Percentiles rank a stretch among this genome's conserved stretches.
Conservation (phyloP, 2,329 filamentous ascomycete species). For the Botrytis deweyae region DNA sequence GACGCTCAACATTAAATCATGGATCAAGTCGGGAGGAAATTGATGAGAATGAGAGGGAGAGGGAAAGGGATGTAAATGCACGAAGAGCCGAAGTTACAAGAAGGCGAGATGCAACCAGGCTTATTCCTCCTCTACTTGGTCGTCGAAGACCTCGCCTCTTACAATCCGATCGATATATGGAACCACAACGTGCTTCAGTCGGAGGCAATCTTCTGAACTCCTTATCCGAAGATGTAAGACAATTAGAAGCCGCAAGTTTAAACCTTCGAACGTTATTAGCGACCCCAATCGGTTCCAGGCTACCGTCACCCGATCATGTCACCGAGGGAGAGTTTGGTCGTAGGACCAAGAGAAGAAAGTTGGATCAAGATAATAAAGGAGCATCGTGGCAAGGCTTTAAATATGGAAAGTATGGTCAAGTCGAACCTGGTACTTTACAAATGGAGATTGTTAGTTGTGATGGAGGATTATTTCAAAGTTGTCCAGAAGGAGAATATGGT, state of each 20-base stretch:
- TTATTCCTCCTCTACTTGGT: conserved; percentile 19
- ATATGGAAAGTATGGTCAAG: conserved; percentile 85
- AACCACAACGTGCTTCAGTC: conserved; percentile 32
- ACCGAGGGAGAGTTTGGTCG: conserved; percentile 48
- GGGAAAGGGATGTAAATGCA: conserved; percentile 7
- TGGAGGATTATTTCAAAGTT: conserved; percentile 67
- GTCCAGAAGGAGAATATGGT: conserved; percentile 50
- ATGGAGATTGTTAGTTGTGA: conserved; percentile 93
- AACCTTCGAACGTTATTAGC: conserved; percentile 32
- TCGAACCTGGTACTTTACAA: conserved; percentile 74
- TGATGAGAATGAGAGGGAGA: conserved; percentile 1
- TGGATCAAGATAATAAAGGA: conserved; percentile 61
- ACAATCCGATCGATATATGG: conserved; percentile 36
- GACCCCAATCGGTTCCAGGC: conserved; percentile 30
- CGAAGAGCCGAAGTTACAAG: conserved; percentile 22
- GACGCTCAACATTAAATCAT: conserved; percentile 14
- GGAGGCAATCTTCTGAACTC: conserved; percentile 21
- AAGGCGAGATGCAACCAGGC: conserved; percentile 23
- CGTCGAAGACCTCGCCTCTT: conserved; percentile 31
- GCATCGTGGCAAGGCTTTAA: conserved; percentile 57
- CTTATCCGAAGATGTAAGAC: conserved; percentile 31
- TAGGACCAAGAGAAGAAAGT: conserved; percentile 65
- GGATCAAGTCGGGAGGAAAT: conserved; percentile 23
- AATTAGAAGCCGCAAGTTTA: conserved; percentile 34
- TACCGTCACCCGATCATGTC: conserved; percentile 30